Base-by-base conservation (phyloP, 805 yeast species). In the Yamadazyma sp. region DNA sequence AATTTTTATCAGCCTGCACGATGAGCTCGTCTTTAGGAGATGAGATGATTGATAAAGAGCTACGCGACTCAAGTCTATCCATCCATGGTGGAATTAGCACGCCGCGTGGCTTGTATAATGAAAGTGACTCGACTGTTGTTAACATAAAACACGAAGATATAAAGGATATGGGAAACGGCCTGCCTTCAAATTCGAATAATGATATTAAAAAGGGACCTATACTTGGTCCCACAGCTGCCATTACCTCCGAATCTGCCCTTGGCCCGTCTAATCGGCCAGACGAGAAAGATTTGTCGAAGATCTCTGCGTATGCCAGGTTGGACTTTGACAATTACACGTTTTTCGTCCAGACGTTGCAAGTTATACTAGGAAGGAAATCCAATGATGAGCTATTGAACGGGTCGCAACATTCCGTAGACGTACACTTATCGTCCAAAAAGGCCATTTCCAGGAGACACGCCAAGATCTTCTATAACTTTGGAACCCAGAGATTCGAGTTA, bases 401-500 rank as follows among this genome's bases (percentile, higher is more conserved):
- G 38, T 83, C 83, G 47, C 77, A 71, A 37, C 82, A 84, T 50
- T 75, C 85, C 4, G 86, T 91, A 8, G 99, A 91, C 64, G 96
- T 93, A 28, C 96, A 93, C 65, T 63, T 93, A 29, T 95, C 96
- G 7, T 79, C 86, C 10, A 85, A 90, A 28, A 93, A 93, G 65
- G 95, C 97, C 7, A 88, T 93, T 12, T 88, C 96, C 5, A 69
- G 99, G 55, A 73, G 88, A 42, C 99, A 93, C 61, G 99, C 98
- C 4, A 90, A 87, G 61, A 91, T 93, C 11, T 91, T 90, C 58
- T 93, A 91, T 67, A 93, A 93, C 57, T 93, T 93, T 62, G 98
- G 96, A 3, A 89, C 95, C 3, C 98, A 91, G 57, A 66, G 95
- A 47, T 93, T 93, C 55, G 99, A 93, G 60, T 66, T 93, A 30